These are phyloP conservation scores for Myxozyma monticola DNA, from an alignment of 805 yeast genomes.

Conservation along the genomic window DNA sequence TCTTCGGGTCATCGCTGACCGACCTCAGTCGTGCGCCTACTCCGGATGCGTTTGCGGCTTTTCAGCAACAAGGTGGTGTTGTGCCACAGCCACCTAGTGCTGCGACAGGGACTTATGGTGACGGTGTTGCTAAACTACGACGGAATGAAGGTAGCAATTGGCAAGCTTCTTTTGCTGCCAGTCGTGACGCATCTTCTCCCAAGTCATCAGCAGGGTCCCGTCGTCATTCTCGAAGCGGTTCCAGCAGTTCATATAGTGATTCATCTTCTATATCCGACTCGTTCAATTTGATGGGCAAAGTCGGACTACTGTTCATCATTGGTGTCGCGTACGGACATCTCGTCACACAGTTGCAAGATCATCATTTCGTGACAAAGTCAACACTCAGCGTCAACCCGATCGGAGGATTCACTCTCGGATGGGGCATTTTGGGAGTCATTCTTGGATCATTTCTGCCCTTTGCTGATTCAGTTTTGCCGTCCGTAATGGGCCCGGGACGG, in stretches of 20 bases:
- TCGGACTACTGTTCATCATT: constrained; percentile 31
- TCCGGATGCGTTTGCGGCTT: too few species aligned
- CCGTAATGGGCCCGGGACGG: constrained; percentile 15
- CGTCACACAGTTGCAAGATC: constrained; percentile 36
- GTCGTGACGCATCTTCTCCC: not conserved
- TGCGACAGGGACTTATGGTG: constrained; percentile 4
- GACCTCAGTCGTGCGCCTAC: constrained; percentile 34
- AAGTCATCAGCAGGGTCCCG: not conserved
- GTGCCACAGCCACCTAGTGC: too few species aligned
- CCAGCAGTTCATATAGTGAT: too few species aligned
- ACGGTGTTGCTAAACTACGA: constrained; percentile 8
- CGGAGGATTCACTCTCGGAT: constrained; percentile 32
- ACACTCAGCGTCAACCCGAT: constrained; percentile 32
- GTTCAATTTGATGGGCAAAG: constrained; percentile 16
- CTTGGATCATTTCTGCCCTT: constrained; percentile 37
- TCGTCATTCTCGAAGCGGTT: constrained; percentile 4
- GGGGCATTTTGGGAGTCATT: constrained; percentile 37
- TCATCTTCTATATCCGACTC: not conserved
- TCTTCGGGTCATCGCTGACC: constrained; percentile 44
- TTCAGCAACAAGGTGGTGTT: too few species aligned
- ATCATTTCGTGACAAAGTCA: constrained; percentile 33
- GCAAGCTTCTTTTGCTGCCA: too few species aligned
- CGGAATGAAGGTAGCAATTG: constrained; percentile 1
- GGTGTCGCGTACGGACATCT: constrained; percentile 39
- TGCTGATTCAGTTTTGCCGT: constrained; percentile 31